Evolutionary conservation across 768 basidiomycete species (phyloP), one percentile per base, ranked within the genome.

Genomic region (Imleria badia): DNA sequence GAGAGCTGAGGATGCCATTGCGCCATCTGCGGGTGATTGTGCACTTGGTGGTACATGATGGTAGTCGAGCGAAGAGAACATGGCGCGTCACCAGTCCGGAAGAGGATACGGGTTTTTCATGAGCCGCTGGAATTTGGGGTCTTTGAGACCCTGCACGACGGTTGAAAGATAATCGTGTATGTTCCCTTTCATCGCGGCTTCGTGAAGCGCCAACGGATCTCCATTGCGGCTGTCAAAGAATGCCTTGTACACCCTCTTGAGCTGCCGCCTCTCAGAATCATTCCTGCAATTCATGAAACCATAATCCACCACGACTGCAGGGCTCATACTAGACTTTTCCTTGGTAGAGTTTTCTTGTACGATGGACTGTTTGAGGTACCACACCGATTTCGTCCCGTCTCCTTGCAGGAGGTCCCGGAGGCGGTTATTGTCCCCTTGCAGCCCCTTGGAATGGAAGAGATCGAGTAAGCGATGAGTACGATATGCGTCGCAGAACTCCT

Each of bases 201-300:
- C 41, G 6, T 43, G 49, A 15, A 42, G 41, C 9, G 41, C 41
- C 41, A 51, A 35, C 12, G 41, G 33, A 26, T 43, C 49, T 9
- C 49, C 41, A 33, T 42, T 13, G n/a, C 0, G 39, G 26, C 8
- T 26, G 22, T 42, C 29, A 43, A 51, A 51, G 8, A 44, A 44
- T 1, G 51, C 34, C 35, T 22, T 35, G 43, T 52, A 52, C 6
- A 38, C 43, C 42, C 34, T 20, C 34, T 29, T 35, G 6, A 51
- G 34, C 51, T 51, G 42, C 26, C 41, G 51, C 51, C 22, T 39
- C 22, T 45, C 51, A 3, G 36, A 46, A 17, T 30, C 46, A 11
- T 43, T 43, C 31, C 13, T 48, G n/a, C 53, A 54, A 19, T 54
- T 43, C 12, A 30, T 36, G 53, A 54, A 48, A 6, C 53, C 53